A percentile compares a stretch with the other conserved stretches of the same genome.
Conservation (phyloP, 1,284 basidiomycete genomes). For the Schizophyllum amplum region DNA sequence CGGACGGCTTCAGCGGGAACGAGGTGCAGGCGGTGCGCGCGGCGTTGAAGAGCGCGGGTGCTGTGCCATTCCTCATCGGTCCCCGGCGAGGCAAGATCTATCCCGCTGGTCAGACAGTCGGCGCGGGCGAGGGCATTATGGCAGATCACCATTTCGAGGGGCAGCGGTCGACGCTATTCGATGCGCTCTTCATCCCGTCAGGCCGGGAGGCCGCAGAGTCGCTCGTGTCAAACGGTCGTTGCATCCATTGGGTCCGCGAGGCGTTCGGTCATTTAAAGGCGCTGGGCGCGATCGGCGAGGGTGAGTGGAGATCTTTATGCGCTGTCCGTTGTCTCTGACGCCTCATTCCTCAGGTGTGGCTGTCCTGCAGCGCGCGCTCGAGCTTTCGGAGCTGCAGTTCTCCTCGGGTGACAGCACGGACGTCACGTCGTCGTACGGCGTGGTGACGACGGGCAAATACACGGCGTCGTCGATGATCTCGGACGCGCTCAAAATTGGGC, state of each 20-base stretch:
- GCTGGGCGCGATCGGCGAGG: conserved; percentile 68
- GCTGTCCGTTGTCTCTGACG: neutral
- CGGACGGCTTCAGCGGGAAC: conserved; percentile 61
- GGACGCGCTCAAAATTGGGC: conserved; percentile 35
- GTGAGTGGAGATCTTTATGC: conserved; percentile 22
- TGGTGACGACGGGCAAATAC: conserved; percentile 51
- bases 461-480: conserved; percentile 27
- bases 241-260: conserved; percentile 67
- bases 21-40: conserved; percentile 52
- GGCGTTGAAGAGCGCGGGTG: conserved; percentile 42
- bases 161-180: conserved; percentile 73
- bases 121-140: conserved; percentile 27
- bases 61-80: conserved; percentile 62
- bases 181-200: conserved; percentile 68
- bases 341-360: conserved; percentile 31
- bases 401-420: conserved; percentile 26
- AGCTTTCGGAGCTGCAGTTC: conserved; percentile 36
- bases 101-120: conserved; percentile 23
- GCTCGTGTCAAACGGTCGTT: conserved; percentile 47
- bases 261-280: conserved; percentile 75
- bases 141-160: conserved; percentile 71
- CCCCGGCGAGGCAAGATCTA: conserved; percentile 40
- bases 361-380: conserved; percentile 39
- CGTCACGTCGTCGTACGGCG: conserved; percentile 48
- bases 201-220: conserved; percentile 47